Percentiles rank a stretch among this genome's conserved stretches.
These are phyloP conservation scores for Durio zibethinus DNA, from an alignment of 345 rosid species.

Conservation along the genomic window DNA sequence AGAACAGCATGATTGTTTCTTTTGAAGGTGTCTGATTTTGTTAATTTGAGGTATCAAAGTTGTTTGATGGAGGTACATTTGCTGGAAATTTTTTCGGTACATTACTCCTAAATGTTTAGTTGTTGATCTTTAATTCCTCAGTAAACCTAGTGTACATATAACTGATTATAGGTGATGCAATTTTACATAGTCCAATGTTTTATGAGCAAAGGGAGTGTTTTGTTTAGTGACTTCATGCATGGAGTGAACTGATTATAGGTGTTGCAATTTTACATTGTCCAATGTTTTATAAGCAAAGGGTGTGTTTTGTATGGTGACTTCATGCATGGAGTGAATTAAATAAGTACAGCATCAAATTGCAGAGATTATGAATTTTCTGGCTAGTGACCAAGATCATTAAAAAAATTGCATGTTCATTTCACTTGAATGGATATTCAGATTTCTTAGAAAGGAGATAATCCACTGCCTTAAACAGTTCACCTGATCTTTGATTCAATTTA, in stretches of 20 bases:
- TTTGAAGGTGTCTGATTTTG: neutral
- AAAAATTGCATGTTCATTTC: neutral
- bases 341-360: neutral
- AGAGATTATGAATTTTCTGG: neutral
- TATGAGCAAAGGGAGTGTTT: neutral
- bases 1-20: neutral
- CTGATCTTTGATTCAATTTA: neutral
- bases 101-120: neutral
- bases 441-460: neutral
- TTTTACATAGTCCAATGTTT: neutral
- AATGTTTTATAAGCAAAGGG: neutral
- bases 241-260: neutral
- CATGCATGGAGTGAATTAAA: neutral
- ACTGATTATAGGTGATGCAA: neutral
- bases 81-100: neutral
- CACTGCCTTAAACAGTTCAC: neutral
- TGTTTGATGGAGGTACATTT: neutral
- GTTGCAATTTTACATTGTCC: neutral
- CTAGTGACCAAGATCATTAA: neutral
- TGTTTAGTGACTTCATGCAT: neutral
- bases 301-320: neutral
- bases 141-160: neutral
- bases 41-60: neutral
- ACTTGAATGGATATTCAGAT: neutral
- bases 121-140: neutral